phyloP scores from a whole-genome alignment of 179 eudicot genomes.

The Corrigiola litoralis region DNA sequence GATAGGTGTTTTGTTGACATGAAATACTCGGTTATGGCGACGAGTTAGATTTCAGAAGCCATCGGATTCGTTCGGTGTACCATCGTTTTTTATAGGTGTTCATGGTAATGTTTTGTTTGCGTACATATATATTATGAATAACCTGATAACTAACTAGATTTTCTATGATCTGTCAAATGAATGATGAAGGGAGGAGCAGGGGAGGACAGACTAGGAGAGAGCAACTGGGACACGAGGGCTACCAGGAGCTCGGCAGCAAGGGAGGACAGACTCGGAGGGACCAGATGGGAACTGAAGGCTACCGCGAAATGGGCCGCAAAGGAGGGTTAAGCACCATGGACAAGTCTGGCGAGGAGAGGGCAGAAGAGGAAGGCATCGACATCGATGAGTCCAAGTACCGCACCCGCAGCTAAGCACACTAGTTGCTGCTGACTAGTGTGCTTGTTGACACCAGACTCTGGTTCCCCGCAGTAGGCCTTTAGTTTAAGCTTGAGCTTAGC shows the following conservation, averaged over 20 bases:
- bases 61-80: too few relatives aligned
- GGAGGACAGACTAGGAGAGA: conserved; percentile 41
- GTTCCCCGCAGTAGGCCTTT: neutral
- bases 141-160: too few relatives aligned
- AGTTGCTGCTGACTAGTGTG: neutral
- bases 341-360: conserved; percentile 46
- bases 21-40: too few relatives aligned
- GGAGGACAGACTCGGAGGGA: conserved; percentile 48
- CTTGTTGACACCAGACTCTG: neutral
- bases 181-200: conserved; percentile 31
- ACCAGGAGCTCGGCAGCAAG: conserved; percentile 40
- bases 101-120: too few relatives aligned
- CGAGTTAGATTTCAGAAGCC: too few relatives aligned
- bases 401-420: neutral
- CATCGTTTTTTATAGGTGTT: too few relatives aligned
- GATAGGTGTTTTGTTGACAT: too few relatives aligned
- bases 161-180: too few relatives aligned
- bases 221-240: conserved; percentile 31
- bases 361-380: conserved; percentile 44
- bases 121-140: too few relatives aligned
- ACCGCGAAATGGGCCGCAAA: conserved; percentile 57
- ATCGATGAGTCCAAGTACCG: conserved; percentile 54
- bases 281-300: conserved; percentile 50
- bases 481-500: too few relatives aligned
- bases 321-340: conserved; percentile 56